phyloP scores from a whole-genome alignment of 1,139 yeast species.

The Entelexis sorbosivorans region DNA sequence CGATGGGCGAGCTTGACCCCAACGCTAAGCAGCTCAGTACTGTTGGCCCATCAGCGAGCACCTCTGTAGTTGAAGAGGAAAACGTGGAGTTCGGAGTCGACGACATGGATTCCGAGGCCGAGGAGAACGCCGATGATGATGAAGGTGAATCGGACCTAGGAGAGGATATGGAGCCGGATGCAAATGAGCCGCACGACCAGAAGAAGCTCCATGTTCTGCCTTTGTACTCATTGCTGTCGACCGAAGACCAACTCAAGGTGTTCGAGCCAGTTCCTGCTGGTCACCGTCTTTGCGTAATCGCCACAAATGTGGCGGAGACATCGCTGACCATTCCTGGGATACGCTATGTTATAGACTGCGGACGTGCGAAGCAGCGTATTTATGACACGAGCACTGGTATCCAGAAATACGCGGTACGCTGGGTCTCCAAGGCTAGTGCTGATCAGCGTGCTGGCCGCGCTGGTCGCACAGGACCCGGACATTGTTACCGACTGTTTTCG shows the following conservation, averaged over 20 bases:
- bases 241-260: constrained; percentile 88
- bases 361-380: constrained; percentile 80
- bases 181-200: constrained; percentile 73
- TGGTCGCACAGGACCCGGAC: constrained; percentile 99
- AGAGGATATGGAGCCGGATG: constrained; percentile 65
- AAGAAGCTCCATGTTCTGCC: constrained; percentile 90
- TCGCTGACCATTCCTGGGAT: constrained; percentile 94
- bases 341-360: constrained; percentile 89
- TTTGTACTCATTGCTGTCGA: constrained; percentile 80
- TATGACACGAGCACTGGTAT: constrained; percentile 79
- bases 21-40: constrained; percentile 30
- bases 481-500: constrained; percentile 81
- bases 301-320: constrained; percentile 97
- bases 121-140: constrained; percentile 31
- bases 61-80: constrained; percentile 70
- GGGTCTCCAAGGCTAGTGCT: constrained; percentile 94
- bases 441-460: constrained; percentile 97
- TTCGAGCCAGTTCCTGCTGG: constrained; percentile 79
- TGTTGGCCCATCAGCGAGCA: constrained; percentile 47
- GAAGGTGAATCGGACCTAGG: constrained; percentile 38
- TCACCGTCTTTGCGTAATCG: constrained; percentile 78
- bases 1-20: constrained; percentile 49
- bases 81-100: constrained; percentile 59
- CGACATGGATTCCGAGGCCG: constrained; percentile 33
- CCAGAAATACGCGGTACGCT: constrained; percentile 80